These are phyloP conservation scores for Blastocrithidia nonstop DNA, from an alignment of 208 protist species.

Conservation along the genomic window DNA sequence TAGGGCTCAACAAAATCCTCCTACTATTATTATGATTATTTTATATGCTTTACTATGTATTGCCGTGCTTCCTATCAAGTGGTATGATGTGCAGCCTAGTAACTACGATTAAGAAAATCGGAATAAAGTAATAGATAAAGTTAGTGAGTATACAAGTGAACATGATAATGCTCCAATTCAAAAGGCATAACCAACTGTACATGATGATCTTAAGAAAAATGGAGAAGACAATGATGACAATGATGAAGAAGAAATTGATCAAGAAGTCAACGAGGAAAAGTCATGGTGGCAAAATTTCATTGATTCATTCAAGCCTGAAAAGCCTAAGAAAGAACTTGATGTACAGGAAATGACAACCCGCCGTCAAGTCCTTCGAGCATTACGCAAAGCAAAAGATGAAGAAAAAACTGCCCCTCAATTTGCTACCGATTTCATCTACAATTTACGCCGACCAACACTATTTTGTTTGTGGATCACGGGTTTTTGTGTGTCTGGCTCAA, in stretches of 20 bases:
- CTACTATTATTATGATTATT: constrained; percentile 21
- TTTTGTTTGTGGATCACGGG: constrained; percentile 22
- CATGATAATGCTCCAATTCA: background rate
- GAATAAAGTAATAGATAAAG: background rate
- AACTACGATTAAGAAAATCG: constrained; percentile 4
- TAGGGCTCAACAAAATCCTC: constrained; percentile 9
- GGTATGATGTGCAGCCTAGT: constrained; percentile 8
- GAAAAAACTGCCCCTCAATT: constrained; percentile 25
- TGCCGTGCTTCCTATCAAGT: constrained; percentile 6
- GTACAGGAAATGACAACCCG: too few species aligned
- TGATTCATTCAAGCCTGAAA: too few species aligned
- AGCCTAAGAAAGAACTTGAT: too few species aligned
- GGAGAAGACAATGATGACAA: too few species aligned
- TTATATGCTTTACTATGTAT: constrained; percentile 14
- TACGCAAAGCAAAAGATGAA: constrained; percentile 7
- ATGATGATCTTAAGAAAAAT: too few species aligned
- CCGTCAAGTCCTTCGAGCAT: too few species aligned
- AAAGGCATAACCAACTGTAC: too few species aligned
- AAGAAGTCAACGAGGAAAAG: too few species aligned
- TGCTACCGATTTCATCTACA: constrained; percentile 18
- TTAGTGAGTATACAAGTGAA: background rate
- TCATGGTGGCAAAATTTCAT: too few species aligned
- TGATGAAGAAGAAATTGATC: too few species aligned
- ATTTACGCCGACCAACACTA: constrained; percentile 13
- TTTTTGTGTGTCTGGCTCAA: constrained; percentile 13